A percentile compares a stretch with the other conserved stretches of the same genome.
These are phyloP conservation scores for Cytospora mali DNA, from an alignment of 2,329 filamentous ascomycete species.

Conservation along the genomic window DNA sequence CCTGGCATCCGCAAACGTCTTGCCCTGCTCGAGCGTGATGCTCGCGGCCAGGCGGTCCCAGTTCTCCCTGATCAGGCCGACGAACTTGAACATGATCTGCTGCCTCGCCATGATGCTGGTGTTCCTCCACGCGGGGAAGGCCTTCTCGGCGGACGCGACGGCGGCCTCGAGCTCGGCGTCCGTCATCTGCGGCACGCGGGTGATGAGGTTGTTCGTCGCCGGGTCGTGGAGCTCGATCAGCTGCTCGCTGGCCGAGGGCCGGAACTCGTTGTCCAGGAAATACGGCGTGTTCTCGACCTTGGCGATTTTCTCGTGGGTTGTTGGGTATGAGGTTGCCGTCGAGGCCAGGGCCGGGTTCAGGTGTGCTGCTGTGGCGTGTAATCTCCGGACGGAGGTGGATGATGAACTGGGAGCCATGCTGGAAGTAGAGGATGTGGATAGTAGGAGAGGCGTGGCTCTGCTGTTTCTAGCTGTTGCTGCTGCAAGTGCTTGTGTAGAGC, in stretches of 20 bases:
- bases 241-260: conserved; percentile 66
- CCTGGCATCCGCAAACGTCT: conserved; percentile 81
- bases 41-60: conserved; percentile 83
- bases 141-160: conserved; percentile 74
- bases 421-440: conserved; percentile 32
- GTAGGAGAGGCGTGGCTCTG: conserved; percentile 28
- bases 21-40: conserved; percentile 86
- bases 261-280: conserved; percentile 81
- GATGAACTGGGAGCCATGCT: conserved; percentile 34
- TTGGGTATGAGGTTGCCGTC: conserved; percentile 65
- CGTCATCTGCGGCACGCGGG: conserved; percentile 80
- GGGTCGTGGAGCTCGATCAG: conserved; percentile 83
- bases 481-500: conserved; percentile 37
- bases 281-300: conserved; percentile 73
- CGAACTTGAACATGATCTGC: conserved; percentile 87
- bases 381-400: conserved; percentile 50
- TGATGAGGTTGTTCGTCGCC: conserved; percentile 83
- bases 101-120: conserved; percentile 75
- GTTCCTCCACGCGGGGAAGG: conserved; percentile 72
- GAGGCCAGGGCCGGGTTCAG: conserved; percentile 57
- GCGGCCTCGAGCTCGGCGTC: conserved; percentile 74
- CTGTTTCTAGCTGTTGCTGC: conserved; percentile 32
- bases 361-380: conserved; percentile 61
- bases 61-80: conserved; percentile 77
- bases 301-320: conserved; percentile 70